A percentile compares a stretch with the other conserved stretches of the same genome.
phyloP scores from a whole-genome alignment of 140 eudicot genomes.

The Bidens hawaiensis region DNA sequence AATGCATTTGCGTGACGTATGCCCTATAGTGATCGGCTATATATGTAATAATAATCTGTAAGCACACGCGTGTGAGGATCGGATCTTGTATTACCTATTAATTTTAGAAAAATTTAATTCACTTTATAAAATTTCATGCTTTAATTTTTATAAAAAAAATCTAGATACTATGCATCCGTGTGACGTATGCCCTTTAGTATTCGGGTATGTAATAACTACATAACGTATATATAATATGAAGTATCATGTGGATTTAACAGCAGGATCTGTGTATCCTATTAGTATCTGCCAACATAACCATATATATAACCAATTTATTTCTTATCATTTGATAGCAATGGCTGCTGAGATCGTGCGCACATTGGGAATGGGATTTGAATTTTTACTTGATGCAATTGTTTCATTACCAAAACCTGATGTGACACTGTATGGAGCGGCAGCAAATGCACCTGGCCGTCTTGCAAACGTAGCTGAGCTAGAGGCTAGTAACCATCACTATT shows the following conservation, averaged over 20 bases:
- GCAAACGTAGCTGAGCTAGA: slow-evolving; percentile 13
- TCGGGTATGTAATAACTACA: background rate
- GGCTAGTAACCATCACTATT: background rate
- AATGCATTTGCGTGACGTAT: background rate
- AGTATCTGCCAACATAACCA: background rate
- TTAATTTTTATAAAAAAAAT: background rate
- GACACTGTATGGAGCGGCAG: slow-evolving; percentile 14
- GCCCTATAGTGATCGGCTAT: background rate
- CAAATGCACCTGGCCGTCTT: slow-evolving; percentile 1
- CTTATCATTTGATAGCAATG: background rate
- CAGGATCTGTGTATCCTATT: background rate
- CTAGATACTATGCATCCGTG: background rate
- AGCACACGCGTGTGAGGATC: background rate
- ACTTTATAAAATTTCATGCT: background rate
- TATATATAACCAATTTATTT: background rate
- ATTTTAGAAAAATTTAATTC: background rate
- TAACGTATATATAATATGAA: background rate
- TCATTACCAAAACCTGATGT: slow-evolving; percentile 6
- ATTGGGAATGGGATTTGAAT: background rate
- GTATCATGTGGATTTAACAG: background rate
- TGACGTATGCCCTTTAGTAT: background rate
- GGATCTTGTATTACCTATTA: too few species aligned
- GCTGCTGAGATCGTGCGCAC: background rate
- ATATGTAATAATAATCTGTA: background rate
- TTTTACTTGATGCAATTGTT: background rate